These are phyloP conservation scores for Boletellus deceptivus DNA, from an alignment of 1,284 basidiomycete genomes.

Conservation along the genomic window DNA sequence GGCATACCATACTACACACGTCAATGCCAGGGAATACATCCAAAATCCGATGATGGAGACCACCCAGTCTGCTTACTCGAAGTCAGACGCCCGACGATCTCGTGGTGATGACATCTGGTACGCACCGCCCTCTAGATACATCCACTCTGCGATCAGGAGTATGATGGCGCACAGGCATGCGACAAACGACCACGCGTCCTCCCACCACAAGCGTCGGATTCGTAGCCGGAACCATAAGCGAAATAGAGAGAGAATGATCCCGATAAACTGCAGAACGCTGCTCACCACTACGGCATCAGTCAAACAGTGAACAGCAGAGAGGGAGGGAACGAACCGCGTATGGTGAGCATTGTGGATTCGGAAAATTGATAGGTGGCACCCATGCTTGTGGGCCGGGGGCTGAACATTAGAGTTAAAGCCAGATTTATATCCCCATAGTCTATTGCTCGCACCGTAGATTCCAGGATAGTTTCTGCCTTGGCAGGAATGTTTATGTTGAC, in stretches of 20 bases:
- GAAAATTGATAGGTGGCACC: constrained; percentile 10
- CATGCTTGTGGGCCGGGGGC: constrained; percentile 3
- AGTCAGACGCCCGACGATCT: neutral
- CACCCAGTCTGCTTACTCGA: constrained; percentile 4
- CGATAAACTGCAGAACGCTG: constrained; percentile 13
- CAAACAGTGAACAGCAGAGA: constrained; percentile 1
- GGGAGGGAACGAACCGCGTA: constrained; percentile 12
- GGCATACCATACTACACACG: constrained; percentile 18
- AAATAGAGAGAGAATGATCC: constrained; percentile 14
- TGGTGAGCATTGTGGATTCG: constrained; percentile 7
- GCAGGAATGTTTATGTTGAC: neutral
- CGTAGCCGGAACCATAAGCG: constrained; percentile 18
- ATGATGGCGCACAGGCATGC: constrained; percentile 14
- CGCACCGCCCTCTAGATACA: constrained; percentile 16
- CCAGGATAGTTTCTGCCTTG: neutral
- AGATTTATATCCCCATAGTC: constrained; percentile 11
- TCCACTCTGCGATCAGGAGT: constrained; percentile 15
- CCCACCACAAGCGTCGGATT: constrained; percentile 23
- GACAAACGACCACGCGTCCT: constrained; percentile 23
- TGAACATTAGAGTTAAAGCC: neutral
- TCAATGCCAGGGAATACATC: constrained; percentile 3
- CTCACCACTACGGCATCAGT: constrained; percentile 7
- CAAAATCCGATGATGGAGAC: constrained; percentile 14
- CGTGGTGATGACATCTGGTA: neutral
- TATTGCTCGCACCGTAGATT: neutral